Conservation (phyloP, 2,329 filamentous ascomycete genomes). For the Cyclaneusma minus region DNA sequence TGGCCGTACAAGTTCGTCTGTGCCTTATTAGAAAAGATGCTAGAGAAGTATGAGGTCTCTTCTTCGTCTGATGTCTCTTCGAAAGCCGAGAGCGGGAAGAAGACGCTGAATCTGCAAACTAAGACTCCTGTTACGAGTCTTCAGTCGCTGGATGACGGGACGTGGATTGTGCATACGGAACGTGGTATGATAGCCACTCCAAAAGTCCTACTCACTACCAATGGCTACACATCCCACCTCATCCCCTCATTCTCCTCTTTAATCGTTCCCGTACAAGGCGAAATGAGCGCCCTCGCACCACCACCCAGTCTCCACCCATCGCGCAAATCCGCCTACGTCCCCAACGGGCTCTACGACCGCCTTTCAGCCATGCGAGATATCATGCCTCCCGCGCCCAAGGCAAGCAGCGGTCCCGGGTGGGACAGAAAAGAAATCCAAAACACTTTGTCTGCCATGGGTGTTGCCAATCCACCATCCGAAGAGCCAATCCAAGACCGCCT, state of each 20-base stretch:
- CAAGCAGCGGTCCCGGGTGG: too few relatives aligned
- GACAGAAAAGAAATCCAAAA: too few relatives aligned
- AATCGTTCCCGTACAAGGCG: constrained; percentile 63
- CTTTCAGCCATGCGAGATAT: neutral
- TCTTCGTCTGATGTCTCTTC: constrained; percentile 2
- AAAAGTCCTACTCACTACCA: constrained; percentile 63
- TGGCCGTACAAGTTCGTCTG: constrained; percentile 80
- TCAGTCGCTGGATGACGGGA: constrained; percentile 17
- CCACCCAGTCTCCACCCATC: constrained; percentile 23
- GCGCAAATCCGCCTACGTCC: constrained; percentile 6
- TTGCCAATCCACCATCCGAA: constrained; percentile 6
- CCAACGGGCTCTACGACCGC: constrained; percentile 1
- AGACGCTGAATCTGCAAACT: constrained; percentile 57
- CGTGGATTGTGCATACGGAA: constrained; percentile 49
- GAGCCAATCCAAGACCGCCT: constrained; percentile 22
- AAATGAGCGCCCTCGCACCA: constrained; percentile 52
- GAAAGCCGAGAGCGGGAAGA: constrained; percentile 17
- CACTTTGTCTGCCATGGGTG: too few relatives aligned
- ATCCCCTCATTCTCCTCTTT: constrained; percentile 53
- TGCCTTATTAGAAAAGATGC: constrained; percentile 42
- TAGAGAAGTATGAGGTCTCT: constrained; percentile 4
- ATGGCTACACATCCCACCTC: constrained; percentile 68
- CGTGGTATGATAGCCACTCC: constrained; percentile 50
- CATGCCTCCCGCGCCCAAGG: neutral
- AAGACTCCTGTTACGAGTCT: constrained; percentile 46